Conservation (phyloP, 2,329 filamentous ascomycete genomes). For the Aspergillus oerlinghausenensis region DNA sequence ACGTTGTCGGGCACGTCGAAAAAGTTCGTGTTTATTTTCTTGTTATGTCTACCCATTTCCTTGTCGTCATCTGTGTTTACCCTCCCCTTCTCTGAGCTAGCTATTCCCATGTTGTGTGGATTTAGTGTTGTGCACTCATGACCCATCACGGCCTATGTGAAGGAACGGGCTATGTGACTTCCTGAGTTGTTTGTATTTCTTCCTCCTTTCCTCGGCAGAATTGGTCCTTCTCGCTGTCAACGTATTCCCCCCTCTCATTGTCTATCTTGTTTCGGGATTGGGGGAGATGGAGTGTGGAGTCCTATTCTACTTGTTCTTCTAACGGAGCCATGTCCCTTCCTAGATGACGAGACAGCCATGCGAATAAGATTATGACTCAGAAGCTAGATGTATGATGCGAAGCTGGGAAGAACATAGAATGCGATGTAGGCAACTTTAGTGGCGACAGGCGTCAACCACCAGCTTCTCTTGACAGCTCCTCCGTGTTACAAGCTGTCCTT, state of each 20-base stretch:
- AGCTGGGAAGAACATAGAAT: no score
- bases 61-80: slow-evolving; percentile 17
- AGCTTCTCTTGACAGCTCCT: background rate
- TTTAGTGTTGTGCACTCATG: slow-evolving; percentile 30
- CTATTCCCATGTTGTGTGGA: slow-evolving; percentile 31
- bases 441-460: no score
- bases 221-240: slow-evolving; percentile 10
- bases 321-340: slow-evolving; percentile 21
- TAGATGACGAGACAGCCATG: slow-evolving; percentile 24
- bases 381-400: slow-evolving; percentile 1
- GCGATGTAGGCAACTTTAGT: background rate
- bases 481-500: no score
- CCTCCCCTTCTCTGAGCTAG: slow-evolving; percentile 26
- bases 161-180: slow-evolving; percentile 21
- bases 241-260: slow-evolving; percentile 13
- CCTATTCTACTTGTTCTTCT: slow-evolving; percentile 21
- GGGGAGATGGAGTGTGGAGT: slow-evolving; percentile 24
- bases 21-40: slow-evolving; percentile 25
- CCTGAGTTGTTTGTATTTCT: slow-evolving; percentile 8
- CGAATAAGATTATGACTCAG: slow-evolving; percentile 22
- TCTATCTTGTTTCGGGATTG: slow-evolving; percentile 20
- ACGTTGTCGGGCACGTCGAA: slow-evolving; percentile 34
- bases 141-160: slow-evolving; percentile 32
- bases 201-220: slow-evolving; percentile 3
- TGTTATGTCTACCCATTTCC: slow-evolving; percentile 14